Base-by-base conservation (phyloP, 2,329 filamentous ascomycete genomes). In the Penicillium capsulatum region DNA sequence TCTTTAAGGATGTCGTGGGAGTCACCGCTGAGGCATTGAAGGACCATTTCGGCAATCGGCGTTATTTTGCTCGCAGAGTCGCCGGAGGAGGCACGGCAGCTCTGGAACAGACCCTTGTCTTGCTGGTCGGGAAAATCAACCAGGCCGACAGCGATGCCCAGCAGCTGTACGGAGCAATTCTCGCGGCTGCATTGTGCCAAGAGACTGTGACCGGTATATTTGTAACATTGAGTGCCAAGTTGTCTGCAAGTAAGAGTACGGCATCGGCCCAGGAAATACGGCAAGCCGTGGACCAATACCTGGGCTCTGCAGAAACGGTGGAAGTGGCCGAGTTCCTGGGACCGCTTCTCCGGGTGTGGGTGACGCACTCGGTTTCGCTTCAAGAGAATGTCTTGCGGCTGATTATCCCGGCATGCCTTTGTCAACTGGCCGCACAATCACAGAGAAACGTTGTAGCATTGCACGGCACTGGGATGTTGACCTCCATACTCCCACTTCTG, bases 41-140 rank as follows among this genome's bases (percentile, higher is more conserved):
- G 38, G 80, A 81, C 31, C 89, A 97, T 63, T 75, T 83, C 32
- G 91, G 90, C 14, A 98, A 97, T 66, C 79, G 83, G 57, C 80
- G 86, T 53, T 96, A 91, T 69, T 97, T 97, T 61, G 78, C 80
- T 42, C 82, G 81, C 51, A 76, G 80, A 50, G 80, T 94, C 19
- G 78, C 86, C 42, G 81, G 79, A 15, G 85, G 83, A 40, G 89
- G 91, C 3, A 94, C 88, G 83, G 75, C 81, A 48, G 78, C 81
- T 6, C 63, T 96, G 38, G 83, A 92, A 57, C 79, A 86, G 58
- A 79, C 78, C 4, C 76, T 67, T 78, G 77, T 46, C 80, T 79
- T 61, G 80, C 82, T 62, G 79, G 84, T 22, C 67, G 81, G 37
- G 74, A 83, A 38, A 77, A 76, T 48, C 75, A 50, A 53, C 30